Base-by-base conservation (phyloP, 2,329 filamentous ascomycete genomes). In the Sporothrix euskadiensis region DNA sequence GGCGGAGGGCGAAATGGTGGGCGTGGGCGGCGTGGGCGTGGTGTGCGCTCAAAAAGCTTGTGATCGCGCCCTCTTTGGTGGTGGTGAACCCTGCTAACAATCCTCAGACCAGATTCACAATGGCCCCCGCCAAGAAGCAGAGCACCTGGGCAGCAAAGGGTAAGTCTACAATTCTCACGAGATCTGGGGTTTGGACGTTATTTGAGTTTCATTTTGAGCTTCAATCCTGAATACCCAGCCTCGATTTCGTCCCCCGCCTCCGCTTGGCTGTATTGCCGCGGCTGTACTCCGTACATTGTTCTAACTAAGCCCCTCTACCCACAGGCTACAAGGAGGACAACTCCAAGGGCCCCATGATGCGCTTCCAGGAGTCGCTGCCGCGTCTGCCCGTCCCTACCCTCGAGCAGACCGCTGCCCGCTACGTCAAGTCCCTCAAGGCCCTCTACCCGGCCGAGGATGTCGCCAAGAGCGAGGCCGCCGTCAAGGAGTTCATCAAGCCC, bases 401-500 rank as follows among this genome's bases (percentile, higher is more conserved):
- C 77, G 90, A 95, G 80, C 93, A 96, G 84, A 96, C 93, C 7
- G 88, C 92, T 52, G 87, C 89, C 76, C 90, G 92, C 76, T 97
- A 97, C 82, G 85, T 96, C 78, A 94, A 94, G 84, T 90, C 90
- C 52, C 86, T 97, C 69, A 90, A 92, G 80, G 91, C 93, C 30
- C 85, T 97, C 49, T 87, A 95, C 75, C 90, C 88, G 57, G 82
- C 87, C 52, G 82, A 84, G 78, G 93, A 96, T 82, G 90, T 90
- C 78, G 89, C 91, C 78, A 83, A 85, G 74, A 94, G 92, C 80
- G 91, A 92, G 81, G 92, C 92, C 80, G 94, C 93, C 44, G 94
- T 99, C 49, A 87, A 93, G 75, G 93, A 94, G 7, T 98, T 99
- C 83, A 85, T 97, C 77, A 90, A 91, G 77, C 93, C 95, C n/a